Base-by-base conservation (phyloP, 2,329 filamentous ascomycete genomes). In the Truncatella angustata region DNA sequence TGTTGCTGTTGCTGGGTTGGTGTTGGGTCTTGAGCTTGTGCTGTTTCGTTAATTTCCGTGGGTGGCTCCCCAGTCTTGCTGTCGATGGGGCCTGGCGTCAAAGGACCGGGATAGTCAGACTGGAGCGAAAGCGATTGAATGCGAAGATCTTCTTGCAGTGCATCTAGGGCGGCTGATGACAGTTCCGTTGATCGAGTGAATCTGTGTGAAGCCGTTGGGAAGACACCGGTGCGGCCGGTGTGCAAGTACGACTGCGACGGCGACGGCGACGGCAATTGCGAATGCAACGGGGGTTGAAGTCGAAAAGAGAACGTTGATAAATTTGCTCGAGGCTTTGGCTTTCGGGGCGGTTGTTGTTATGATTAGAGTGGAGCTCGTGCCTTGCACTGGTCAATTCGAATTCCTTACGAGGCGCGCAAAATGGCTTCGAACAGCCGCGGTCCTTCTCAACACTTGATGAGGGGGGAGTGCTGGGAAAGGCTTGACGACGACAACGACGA, bases 131-230 rank as follows among this genome's bases (percentile, higher is more conserved):
- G 44, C 46, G 18, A 43, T 30, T 52, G 39, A 32, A 36, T 14
- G 53, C 48, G 53, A n/a, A 26, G 20, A 16, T 47, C 30, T 18
- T 34, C 21, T 21, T 52, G 50, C 39, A 51, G 49, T 36, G 54
- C 60, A 60, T 54, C 59, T 67, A 67, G 53, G 65, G 66, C 51
- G 65, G 66, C 18, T 54, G 58, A 55, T 65, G 58, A 56, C 57
- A 58, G 39, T 52, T 60, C 60, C 54, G 61, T 21, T 53, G 55
- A 39, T 47, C 49, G 59, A 40, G 34, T 49, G 54, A 56, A 46
- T 34, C 58, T 62, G 65, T 65, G 59, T 49, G 66, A 67, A 68
- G 66, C 66, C 66, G 66, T 68, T 66, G 58, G 62, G 54, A 55
- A 50, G 34, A 18, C 23, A 36, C 36, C 47, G 47, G 30, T 35